phyloP scores from a whole-genome alignment of 768 basidiomycete species.

The Auriscalpium vulgare region DNA sequence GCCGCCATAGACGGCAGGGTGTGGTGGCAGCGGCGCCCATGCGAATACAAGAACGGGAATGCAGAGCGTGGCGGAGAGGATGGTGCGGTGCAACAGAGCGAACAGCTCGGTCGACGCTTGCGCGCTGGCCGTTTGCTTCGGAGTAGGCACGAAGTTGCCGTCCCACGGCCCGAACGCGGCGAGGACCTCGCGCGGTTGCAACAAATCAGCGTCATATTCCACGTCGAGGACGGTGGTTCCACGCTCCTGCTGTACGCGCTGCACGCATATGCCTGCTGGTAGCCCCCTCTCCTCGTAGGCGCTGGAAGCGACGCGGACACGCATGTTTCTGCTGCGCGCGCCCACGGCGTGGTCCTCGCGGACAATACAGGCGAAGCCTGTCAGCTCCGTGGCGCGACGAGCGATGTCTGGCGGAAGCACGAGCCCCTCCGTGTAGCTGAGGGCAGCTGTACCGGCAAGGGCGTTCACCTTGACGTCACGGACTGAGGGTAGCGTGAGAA shows the following conservation, averaged over 20 bases:
- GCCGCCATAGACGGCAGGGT: slow-evolving; percentile 27
- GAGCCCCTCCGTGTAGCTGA: slow-evolving; percentile 8
- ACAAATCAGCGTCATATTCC: slow-evolving; percentile 18
- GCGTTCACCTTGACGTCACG: slow-evolving; percentile 8
- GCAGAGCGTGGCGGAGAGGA: slow-evolving; percentile 24
- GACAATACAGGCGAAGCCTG: slow-evolving; percentile 4
- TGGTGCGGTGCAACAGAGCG: slow-evolving; percentile 23
- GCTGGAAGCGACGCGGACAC: background rate
- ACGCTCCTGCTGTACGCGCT: background rate
- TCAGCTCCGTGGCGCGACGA: slow-evolving; percentile 2
- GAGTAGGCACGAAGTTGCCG: slow-evolving; percentile 19
- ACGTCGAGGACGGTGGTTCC: slow-evolving; percentile 2
- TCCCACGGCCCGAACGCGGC: slow-evolving; percentile 15
- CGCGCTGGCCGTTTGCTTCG: slow-evolving; percentile 16
- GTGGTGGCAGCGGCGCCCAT: slow-evolving; percentile 31
- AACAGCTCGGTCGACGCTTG: slow-evolving; percentile 26
- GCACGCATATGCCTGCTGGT: slow-evolving; percentile 3
- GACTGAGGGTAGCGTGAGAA: slow-evolving; percentile 10
- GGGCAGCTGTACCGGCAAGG: slow-evolving; percentile 7
- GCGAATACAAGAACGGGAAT: slow-evolving; percentile 35
- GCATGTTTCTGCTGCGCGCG: slow-evolving; percentile 5
- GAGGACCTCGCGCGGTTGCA: slow-evolving; percentile 27
- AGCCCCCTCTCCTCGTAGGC: background rate
- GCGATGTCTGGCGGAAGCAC: slow-evolving; percentile 4
- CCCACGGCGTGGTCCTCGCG: background rate